Evolutionary conservation across 2,329 filamentous ascomycete genomes (phyloP), one percentile per base, ranked within the genome.

Genomic region (Ceratocystis diversiconidia): DNA sequence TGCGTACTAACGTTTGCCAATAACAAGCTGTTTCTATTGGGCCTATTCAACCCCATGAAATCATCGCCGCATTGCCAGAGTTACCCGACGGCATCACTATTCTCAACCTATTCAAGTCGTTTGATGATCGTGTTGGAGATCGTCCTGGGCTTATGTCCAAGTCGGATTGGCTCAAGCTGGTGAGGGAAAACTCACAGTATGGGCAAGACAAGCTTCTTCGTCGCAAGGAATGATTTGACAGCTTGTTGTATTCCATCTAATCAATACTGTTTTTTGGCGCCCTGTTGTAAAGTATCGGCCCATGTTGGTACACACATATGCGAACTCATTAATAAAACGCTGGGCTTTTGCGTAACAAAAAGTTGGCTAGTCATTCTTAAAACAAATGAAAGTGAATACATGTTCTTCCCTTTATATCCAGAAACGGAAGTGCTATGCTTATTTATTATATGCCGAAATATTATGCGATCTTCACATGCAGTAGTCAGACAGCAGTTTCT

Each of bases 111-210:
- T 77, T 85, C 65, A 79, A 78, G 68, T 73, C 75, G 48, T 86
- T 86, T 71, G 73, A 78, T 25, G 74, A 74, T 30, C 80, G 84
- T 28, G 75, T 86, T 12, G 79, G 79, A 25, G 79, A 80, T 25
- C 75, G 76, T 5, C 77, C 79, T 4, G 78, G 79, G 3, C 77
- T 79, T 70, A 83, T 82, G 72, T 75, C 76, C 3, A 80, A 79
- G 69, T 74, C 75, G 43, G 79, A 83, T 30, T 87, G 84, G 79
- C 80, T 87, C 67, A 75, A 77, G 65, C 71, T 86, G 66, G 83
- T 87, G 12, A 83, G 81, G 72, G 76, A 79, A 44, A 76, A 82
- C 46, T 79, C 80, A 1, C 75, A 77, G 15, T 85, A 81, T 72
- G 79, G 78, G 0, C 61, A 50, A 52, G 81, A 85, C 66, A 86